phyloP scores from a whole-genome alignment of 257 asterid genomes.

The Petunia secreta region DNA sequence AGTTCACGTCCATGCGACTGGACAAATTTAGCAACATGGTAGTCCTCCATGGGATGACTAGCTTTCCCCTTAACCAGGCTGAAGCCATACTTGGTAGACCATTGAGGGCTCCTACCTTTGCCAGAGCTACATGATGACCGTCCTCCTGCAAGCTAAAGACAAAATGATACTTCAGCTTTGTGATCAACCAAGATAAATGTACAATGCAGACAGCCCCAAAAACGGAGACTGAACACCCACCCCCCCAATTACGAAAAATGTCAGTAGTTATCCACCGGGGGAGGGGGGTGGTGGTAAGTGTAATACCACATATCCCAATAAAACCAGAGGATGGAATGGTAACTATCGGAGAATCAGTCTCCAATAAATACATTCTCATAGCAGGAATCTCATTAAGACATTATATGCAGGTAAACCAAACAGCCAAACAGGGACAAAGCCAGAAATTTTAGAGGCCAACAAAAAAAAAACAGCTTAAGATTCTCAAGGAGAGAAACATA shows the following conservation, averaged over 20 bases:
- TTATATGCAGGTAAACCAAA: not conserved
- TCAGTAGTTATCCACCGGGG: not conserved
- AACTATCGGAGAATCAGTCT: not conserved
- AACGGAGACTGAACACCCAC: not conserved
- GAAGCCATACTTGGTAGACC: slow-evolving; percentile 72
- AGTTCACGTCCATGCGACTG: slow-evolving; percentile 61
- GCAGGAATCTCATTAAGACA: not conserved
- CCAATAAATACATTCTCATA: not conserved
- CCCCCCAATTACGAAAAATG: not conserved
- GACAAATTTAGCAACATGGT: slow-evolving; percentile 85
- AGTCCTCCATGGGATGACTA: slow-evolving; percentile 97
- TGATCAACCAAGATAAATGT: not conserved
- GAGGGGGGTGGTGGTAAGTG: not conserved
- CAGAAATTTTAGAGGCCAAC: not conserved
- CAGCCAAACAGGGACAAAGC: not conserved
- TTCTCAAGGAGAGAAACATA: not conserved
- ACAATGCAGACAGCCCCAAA: not conserved
- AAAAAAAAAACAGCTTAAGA: not conserved
- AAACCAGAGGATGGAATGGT: slow-evolving; percentile 10
- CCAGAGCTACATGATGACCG: slow-evolving; percentile 61
- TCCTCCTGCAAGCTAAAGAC: slow-evolving; percentile 58
- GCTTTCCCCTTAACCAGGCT: slow-evolving; percentile 86
- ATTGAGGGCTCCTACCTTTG: slow-evolving; percentile 75
- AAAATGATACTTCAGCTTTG: slow-evolving; percentile 33
- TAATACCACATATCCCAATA: not conserved